Percentiles rank a stretch among this genome's conserved stretches.
Evolutionary conservation across 805 yeast genomes (phyloP).

Genomic region (Metschnikowia matae): DNA sequence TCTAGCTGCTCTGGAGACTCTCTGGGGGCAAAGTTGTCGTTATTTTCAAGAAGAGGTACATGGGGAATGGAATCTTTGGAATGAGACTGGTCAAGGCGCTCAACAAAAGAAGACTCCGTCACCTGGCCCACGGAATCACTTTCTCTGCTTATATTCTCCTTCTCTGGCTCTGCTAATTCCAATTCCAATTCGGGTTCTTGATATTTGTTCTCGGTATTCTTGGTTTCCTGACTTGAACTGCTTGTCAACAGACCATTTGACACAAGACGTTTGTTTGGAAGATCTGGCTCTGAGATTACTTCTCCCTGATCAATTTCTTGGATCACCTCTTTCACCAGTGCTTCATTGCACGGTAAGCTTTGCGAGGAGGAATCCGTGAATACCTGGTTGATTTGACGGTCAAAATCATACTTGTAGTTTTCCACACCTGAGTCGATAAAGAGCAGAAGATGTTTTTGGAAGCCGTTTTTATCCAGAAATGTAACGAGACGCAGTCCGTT

Average conservation of each 20-base stretch:
- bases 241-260: not conserved
- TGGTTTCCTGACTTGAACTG: not conserved
- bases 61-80: not conserved
- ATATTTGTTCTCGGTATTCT: not conserved
- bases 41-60: not conserved
- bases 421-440: not conserved
- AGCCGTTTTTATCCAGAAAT: not conserved
- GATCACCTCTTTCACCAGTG: not conserved
- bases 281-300: not conserved
- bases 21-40: slow-evolving; percentile 1
- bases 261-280: not conserved
- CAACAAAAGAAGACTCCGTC: not conserved
- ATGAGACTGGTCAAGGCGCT: not conserved
- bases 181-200: not conserved
- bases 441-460: not conserved
- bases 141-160: not conserved
- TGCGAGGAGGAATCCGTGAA: not conserved
- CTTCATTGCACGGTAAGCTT: not conserved
- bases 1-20: not conserved
- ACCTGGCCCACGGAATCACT: not conserved
- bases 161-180: not conserved
- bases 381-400: not conserved
- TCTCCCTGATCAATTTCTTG: not conserved
- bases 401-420: not conserved
- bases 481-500: slow-evolving; percentile 3